Evolutionary conservation across 768 basidiomycete species (phyloP).

Genomic region (Tephrocybe sp.): DNA sequence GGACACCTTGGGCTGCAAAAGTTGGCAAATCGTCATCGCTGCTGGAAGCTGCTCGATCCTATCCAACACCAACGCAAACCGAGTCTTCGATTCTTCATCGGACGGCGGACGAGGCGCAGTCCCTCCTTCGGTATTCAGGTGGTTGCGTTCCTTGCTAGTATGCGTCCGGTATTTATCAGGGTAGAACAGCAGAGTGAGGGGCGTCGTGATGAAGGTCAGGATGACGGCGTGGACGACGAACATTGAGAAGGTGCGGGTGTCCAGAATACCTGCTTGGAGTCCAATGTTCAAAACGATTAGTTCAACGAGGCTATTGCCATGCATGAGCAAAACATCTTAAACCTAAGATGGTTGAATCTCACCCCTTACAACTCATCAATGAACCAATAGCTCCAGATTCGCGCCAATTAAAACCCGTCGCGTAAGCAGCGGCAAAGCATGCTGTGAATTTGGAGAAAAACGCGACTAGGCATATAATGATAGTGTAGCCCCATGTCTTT

Average conservation of each 20-base stretch:
- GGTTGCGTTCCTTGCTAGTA: constrained; percentile 19
- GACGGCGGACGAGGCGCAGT: constrained; percentile 14
- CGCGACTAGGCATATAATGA: constrained; percentile 71
- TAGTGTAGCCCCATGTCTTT: constrained; percentile 76
- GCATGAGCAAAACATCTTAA: not conserved
- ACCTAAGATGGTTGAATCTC: constrained; percentile 17
- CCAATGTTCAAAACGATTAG: constrained; percentile 93
- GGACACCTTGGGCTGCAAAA: constrained; percentile 47
- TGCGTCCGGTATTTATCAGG: constrained; percentile 56
- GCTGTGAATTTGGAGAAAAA: constrained; percentile 80
- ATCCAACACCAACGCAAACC: constrained; percentile 75
- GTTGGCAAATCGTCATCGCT: constrained; percentile 77
- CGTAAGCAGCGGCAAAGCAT: constrained; percentile 57
- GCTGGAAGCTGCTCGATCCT: constrained; percentile 79
- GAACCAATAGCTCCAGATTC: constrained; percentile 82
- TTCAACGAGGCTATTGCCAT: constrained; percentile 58
- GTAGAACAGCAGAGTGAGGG: constrained; percentile 76
- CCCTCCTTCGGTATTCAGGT: constrained; percentile 20
- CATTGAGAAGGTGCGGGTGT: constrained; percentile 78
- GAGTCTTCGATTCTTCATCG: constrained; percentile 46
- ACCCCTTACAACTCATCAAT: constrained; percentile 92
- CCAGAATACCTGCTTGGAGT: constrained; percentile 60
- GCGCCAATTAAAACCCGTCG: constrained; percentile 65
- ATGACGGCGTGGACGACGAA: constrained; percentile 79
- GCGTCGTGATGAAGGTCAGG: constrained; percentile 83